phyloP scores from a whole-genome alignment of 2,329 filamentous ascomycete species.

The Tolypocladium ophioglossoides region DNA sequence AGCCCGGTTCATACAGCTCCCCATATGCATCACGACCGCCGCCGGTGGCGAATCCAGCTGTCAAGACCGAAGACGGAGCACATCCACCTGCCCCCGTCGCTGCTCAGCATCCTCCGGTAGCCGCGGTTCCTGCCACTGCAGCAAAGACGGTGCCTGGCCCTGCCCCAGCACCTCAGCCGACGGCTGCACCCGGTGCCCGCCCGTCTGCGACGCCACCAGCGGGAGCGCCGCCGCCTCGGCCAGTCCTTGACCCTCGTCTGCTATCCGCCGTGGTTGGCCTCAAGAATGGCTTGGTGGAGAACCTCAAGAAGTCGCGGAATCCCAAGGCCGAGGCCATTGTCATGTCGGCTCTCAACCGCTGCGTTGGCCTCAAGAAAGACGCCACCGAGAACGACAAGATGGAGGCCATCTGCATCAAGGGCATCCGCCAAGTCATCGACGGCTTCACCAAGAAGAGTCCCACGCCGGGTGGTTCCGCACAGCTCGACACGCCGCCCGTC shows the following conservation, averaged over 20 bases:
- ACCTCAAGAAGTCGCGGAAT: slow-evolving; percentile 30
- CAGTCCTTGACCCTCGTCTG: slow-evolving; percentile 33
- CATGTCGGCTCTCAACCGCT: slow-evolving; percentile 42
- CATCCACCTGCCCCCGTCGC: not conserved
- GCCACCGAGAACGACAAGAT: slow-evolving; percentile 33
- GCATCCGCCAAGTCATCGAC: slow-evolving; percentile 29
- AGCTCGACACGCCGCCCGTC: slow-evolving; percentile 15
- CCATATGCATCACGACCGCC: slow-evolving; percentile 25
- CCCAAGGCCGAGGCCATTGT: slow-evolving; percentile 35
- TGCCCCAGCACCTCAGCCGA: slow-evolving; percentile 6
- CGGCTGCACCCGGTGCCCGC: slow-evolving; percentile 5
- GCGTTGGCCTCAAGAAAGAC: slow-evolving; percentile 34
- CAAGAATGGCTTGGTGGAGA: slow-evolving; percentile 35
- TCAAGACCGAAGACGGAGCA: slow-evolving; percentile 20
- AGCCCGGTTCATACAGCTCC: slow-evolving; percentile 24
- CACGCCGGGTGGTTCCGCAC: slow-evolving; percentile 17
- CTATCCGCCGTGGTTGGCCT: slow-evolving; percentile 32
- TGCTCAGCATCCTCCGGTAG: slow-evolving; percentile 2
- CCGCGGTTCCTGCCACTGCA: not conserved
- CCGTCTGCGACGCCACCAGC: slow-evolving; percentile 14
- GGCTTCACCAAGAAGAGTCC: slow-evolving; percentile 29
- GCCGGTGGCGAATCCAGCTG: slow-evolving; percentile 12
- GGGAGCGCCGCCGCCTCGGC: slow-evolving; percentile 15
- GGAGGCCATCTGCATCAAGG: slow-evolving; percentile 35
- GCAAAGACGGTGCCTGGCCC: slow-evolving; percentile 2